Conservation (phyloP, 768 basidiomycete genomes). For the Tulasnella sp. region DNA sequence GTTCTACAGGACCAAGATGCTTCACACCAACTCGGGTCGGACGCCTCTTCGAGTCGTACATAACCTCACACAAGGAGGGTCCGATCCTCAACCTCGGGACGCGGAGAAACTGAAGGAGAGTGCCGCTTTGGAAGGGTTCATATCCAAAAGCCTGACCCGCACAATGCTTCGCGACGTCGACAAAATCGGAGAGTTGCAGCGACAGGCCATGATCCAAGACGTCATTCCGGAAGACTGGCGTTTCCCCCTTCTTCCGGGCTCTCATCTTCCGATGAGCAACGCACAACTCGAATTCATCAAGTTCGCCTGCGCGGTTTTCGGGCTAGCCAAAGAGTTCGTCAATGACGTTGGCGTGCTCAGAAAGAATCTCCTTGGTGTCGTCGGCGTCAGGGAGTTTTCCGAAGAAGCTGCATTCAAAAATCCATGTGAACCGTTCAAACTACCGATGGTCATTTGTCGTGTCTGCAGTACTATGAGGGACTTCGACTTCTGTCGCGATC, state of each 20-base stretch:
- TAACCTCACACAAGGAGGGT: constrained; percentile 48
- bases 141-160: constrained; percentile 71
- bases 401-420: constrained; percentile 79
- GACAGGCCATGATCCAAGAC: constrained; percentile 46
- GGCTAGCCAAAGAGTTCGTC: constrained; percentile 67
- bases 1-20: constrained; percentile 66
- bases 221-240: constrained; percentile 49
- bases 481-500: constrained; percentile 93
- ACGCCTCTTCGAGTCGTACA: constrained; percentile 68
- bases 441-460: constrained; percentile 80
- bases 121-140: constrained; percentile 63
- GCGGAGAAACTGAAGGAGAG: constrained; percentile 59
- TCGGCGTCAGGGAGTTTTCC: constrained; percentile 73
- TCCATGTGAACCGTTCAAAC: constrained; percentile 79
- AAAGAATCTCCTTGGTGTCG: constrained; percentile 80
- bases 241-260: constrained; percentile 85
- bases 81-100: constrained; percentile 50
- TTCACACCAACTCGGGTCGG: constrained; percentile 49
- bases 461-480: constrained; percentile 79
- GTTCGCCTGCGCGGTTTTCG: constrained; percentile 71
- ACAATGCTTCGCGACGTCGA: constrained; percentile 61
- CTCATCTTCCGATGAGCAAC: constrained; percentile 67
- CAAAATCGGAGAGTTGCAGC: constrained; percentile 48
- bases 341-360: constrained; percentile 85
- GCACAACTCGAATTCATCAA: constrained; percentile 87